Evolutionary conservation across 2,329 filamentous ascomycete genomes (phyloP).

Genomic region (Pseudocercospora musae): DNA sequence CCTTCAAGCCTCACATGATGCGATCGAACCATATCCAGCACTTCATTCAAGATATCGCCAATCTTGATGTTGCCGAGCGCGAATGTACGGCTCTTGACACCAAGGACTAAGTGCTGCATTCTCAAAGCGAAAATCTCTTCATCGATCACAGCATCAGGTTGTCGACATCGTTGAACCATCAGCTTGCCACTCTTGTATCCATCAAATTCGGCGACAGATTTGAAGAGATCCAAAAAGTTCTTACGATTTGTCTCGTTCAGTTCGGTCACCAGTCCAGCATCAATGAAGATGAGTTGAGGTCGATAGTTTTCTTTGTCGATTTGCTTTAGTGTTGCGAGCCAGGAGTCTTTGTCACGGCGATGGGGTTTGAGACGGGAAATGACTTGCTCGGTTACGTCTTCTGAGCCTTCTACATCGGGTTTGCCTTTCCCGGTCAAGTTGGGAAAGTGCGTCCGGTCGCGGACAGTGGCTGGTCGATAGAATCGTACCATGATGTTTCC

Average conservation of each 20-base stretch:
- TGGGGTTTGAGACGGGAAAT: constrained; percentile 74
- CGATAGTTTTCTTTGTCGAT: constrained; percentile 86
- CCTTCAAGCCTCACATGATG: constrained; percentile 95
- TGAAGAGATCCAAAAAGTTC: constrained; percentile 96
- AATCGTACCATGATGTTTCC: constrained; percentile 99
- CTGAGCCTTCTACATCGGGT: constrained; percentile 46
- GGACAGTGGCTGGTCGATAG: constrained; percentile 75
- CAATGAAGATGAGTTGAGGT: constrained; percentile 94
- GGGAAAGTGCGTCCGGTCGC: constrained; percentile 44
- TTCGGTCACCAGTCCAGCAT: constrained; percentile 92
- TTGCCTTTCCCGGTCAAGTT: constrained; percentile 27
- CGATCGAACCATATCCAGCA: constrained; percentile 82
- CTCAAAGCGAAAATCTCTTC: constrained; percentile 87
- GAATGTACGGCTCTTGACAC: constrained; percentile 85
- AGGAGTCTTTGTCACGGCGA: constrained; percentile 60
- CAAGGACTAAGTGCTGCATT: constrained; percentile 93
- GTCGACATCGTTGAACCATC: constrained; percentile 93
- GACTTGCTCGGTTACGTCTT: constrained; percentile 84
- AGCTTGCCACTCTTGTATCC: constrained; percentile 91
- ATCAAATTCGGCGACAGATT: constrained; percentile 92
- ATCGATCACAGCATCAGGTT: constrained; percentile 85
- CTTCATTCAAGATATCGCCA: constrained; percentile 87
- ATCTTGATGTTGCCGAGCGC: constrained; percentile 94
- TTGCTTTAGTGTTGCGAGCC: constrained; percentile 69
- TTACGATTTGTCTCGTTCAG: constrained; percentile 79